Conservation (phyloP, 352 stramenopile species). For the Pythium periplocum region DNA sequence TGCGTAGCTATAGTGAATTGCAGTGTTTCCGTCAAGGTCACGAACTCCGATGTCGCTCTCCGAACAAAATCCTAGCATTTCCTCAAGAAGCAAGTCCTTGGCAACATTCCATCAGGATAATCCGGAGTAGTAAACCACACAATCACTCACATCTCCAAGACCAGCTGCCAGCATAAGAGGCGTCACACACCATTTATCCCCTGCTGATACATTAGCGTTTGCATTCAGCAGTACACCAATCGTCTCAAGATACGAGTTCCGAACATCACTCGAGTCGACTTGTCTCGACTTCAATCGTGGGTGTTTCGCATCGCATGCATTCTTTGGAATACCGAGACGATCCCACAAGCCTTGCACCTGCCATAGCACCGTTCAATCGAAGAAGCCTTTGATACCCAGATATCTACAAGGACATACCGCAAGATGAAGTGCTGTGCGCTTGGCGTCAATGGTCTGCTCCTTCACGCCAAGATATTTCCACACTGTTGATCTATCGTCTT, state of each 20-base stretch:
- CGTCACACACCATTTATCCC: conserved; percentile 57
- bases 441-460: conserved; percentile 25
- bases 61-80: too few relatives aligned
- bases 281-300: too few relatives aligned
- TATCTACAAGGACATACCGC: conserved; percentile 13
- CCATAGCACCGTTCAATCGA: too few relatives aligned
- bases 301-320: too few relatives aligned
- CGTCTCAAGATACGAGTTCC: too few relatives aligned
- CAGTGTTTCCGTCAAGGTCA: conserved; percentile 40
- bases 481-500: not conserved
- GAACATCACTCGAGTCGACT: too few relatives aligned
- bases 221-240: too few relatives aligned
- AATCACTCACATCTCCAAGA: conserved; percentile 19
- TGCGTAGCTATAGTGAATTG: conserved; percentile 68
- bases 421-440: conserved; percentile 45
- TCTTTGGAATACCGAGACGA: too few relatives aligned
- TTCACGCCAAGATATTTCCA: conserved; percentile 6
- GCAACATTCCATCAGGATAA: too few relatives aligned
- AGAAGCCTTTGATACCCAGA: not conserved
- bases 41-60: too few relatives aligned
- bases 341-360: too few relatives aligned
- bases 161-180: conserved; percentile 53
- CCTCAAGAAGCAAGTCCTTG: too few relatives aligned
- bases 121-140: not conserved
- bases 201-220: not conserved